Base-by-base conservation (phyloP, 2,329 filamentous ascomycete genomes). In the Hypoxylon sp. region DNA sequence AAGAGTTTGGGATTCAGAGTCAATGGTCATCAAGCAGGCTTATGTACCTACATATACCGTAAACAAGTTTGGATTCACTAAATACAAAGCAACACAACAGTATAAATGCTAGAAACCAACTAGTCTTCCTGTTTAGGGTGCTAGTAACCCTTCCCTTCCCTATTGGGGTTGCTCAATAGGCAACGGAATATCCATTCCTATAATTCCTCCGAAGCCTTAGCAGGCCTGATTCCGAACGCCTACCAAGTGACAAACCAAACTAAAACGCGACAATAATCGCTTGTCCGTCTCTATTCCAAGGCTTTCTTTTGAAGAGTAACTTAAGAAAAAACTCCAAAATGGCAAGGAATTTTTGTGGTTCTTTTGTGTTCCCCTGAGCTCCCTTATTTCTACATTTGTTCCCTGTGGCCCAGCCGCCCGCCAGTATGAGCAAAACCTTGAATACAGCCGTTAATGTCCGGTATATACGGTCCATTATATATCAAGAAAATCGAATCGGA, bases 401-500 rank as follows among this genome's bases (percentile, higher is more conserved):
- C 56, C 61, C 40, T 50, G 45, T 59, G 30, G 57, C 52, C 65
- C 61, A 59, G 65, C 56, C 65, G 56, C 55, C 54, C 44, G 32
- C 64, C 61, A 50, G 40, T 54, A 61, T 54, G 57, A 61, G 45
- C 32, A 20, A 57, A n/a, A 45, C 48, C 51, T 32, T 14, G 40
- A 7, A 52, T 58, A 56, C 28, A 22, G 46, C 32, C 61, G 14
- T 36, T 62, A 60, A 33, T 64, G 12, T 62, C 58, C 54, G 42
- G 46, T 65, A 52, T 68, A 44, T 65, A 51, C 52, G 36, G 59
- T 54, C 55, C 59, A 40, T 57, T 61, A 65, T 26, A 63, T 12
- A 57, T 67, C 57, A 59, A 67, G 16, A 44, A 33, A 60, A 63
- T 58, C 36, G 45, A 51, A 62, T 53, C 51, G 42, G n/a, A 44